Conservation (phyloP, 2,329 filamentous ascomycete genomes). For the Tolypocladium cylindrosporum region DNA sequence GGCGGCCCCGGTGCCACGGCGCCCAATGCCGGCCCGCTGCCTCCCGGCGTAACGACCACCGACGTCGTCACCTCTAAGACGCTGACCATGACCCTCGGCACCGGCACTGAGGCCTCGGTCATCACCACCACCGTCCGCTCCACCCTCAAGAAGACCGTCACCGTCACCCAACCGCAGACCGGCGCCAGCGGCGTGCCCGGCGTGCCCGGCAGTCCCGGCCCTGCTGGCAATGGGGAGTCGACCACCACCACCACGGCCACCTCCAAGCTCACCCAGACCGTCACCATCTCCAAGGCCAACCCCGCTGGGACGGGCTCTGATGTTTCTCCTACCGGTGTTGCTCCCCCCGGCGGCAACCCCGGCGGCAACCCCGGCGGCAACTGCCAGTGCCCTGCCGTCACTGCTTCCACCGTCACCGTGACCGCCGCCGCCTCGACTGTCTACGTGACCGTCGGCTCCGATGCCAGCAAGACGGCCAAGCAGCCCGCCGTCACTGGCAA, state of each 20-base stretch:
- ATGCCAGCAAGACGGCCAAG: slow-evolving; percentile 10
- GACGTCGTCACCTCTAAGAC: slow-evolving; percentile 21
- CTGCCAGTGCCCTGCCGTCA: slow-evolving; percentile 6
- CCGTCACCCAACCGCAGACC: slow-evolving; percentile 13
- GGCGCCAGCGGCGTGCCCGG: slow-evolving; percentile 5
- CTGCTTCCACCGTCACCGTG: slow-evolving; percentile 15
- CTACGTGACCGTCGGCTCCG: slow-evolving; percentile 21
- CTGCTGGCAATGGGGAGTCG: slow-evolving; percentile 9
- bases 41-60: slow-evolving; percentile 12
- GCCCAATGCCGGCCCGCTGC: slow-evolving; percentile 4
- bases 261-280: slow-evolving; percentile 23
- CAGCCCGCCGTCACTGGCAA: slow-evolving; percentile 12
- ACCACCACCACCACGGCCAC: slow-evolving; percentile 29
- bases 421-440: slow-evolving; percentile 23
- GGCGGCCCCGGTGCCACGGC: slow-evolving; percentile 22
- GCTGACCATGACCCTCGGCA: slow-evolving; percentile 24
- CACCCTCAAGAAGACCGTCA: slow-evolving; percentile 29
- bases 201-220: background rate
- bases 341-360: slow-evolving; percentile 4
- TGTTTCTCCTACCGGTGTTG: slow-evolving; percentile 2
- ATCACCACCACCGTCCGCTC: slow-evolving; percentile 33
- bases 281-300: slow-evolving; percentile 15
- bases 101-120: slow-evolving; percentile 18
- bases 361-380: slow-evolving; percentile 4
- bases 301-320: background rate